Base-by-base conservation (phyloP, 202 grass and related monocot genomes). In the Tripidium arundinaceum region DNA sequence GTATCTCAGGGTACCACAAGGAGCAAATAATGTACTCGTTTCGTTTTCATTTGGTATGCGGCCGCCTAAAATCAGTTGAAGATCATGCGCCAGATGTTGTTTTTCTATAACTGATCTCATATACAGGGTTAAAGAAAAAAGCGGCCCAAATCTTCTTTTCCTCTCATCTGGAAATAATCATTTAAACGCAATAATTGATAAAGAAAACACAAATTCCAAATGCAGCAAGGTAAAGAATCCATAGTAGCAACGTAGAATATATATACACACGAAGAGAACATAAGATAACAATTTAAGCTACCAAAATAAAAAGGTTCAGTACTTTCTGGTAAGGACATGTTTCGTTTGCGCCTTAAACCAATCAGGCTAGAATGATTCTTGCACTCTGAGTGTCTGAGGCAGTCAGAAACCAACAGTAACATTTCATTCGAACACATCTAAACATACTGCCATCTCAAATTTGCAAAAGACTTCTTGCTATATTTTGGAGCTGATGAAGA, bases 401-500 rank as follows among this genome's bases (percentile, higher is more conserved):
- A n/a, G n/a, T n/a, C n/a, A n/a, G n/a, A n/a, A n/a, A n/a, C n/a
- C n/a, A n/a, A n/a, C n/a, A n/a, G n/a, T n/a, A n/a, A n/a, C n/a
- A n/a, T n/a, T n/a, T n/a, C n/a, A n/a, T n/a, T n/a, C n/a, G n/a
- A n/a, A n/a, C n/a, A n/a, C n/a, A n/a, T n/a, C n/a, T n/a, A n/a
- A n/a, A n/a, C n/a, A n/a, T n/a, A n/a, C n/a, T n/a, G n/a, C n/a
- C n/a, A n/a, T n/a, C n/a, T n/a, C n/a, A n/a, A n/a, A n/a, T n/a
- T 50, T 18, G 49, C 31, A 25, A 42, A 68, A 24, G 42, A 34
- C 61, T 84, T 78, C 31, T 46, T 63, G 11, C 62, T 75, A 74
- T 33, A 11, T 65, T 81, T 77, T 9, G 22, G 39, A 43, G 61
- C 42, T 33, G 68, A 65, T 41, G 68, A 71, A 79, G 22, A 52